Evolutionary conservation across 208 protist species (phyloP).

Genomic region (Trypanosoma theileri): DNA sequence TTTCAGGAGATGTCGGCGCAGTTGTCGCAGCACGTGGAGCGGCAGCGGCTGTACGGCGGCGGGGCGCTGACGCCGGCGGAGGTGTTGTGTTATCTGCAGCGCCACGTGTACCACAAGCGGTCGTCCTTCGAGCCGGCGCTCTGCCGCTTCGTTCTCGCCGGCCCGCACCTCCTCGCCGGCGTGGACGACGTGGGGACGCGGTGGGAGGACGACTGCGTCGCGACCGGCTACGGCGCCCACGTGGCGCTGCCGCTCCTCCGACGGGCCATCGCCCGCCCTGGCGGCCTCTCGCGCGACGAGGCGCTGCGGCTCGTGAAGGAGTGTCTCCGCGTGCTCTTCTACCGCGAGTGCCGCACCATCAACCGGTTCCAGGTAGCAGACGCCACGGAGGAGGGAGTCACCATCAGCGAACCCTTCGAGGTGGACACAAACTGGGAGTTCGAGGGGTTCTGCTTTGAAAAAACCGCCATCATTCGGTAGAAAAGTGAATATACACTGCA

Average conservation of each 20-base stretch:
- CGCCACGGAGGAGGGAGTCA: slow-evolving; percentile 63
- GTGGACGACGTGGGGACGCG: slow-evolving; percentile 95
- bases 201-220: slow-evolving; percentile 92
- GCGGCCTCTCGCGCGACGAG: slow-evolving; percentile 83
- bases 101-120: slow-evolving; percentile 94
- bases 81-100: slow-evolving; percentile 93
- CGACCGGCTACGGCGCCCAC: slow-evolving; percentile 95
- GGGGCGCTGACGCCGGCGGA: slow-evolving; percentile 79
- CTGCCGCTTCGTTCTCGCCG: slow-evolving; percentile 95
- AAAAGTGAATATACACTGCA: neutral
- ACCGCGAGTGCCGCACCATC: slow-evolving; percentile 96
- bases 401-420: slow-evolving; percentile 89
- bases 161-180: slow-evolving; percentile 91
- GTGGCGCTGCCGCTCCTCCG: slow-evolving; percentile 95
- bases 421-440: slow-evolving; percentile 94
- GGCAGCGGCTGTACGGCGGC: slow-evolving; percentile 75
- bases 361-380: slow-evolving; percentile 94
- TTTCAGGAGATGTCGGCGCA: slow-evolving; percentile 92
- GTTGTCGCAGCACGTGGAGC: slow-evolving; percentile 80
- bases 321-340: slow-evolving; percentile 95
- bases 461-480: slow-evolving; percentile 86
- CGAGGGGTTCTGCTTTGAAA: slow-evolving; percentile 83
- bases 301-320: slow-evolving; percentile 88
- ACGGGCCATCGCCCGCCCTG: slow-evolving; percentile 79
- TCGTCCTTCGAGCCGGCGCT: slow-evolving; percentile 96